Base-by-base conservation (phyloP, 139 green algal genomes). In the Yamagishiella unicocca region DNA sequence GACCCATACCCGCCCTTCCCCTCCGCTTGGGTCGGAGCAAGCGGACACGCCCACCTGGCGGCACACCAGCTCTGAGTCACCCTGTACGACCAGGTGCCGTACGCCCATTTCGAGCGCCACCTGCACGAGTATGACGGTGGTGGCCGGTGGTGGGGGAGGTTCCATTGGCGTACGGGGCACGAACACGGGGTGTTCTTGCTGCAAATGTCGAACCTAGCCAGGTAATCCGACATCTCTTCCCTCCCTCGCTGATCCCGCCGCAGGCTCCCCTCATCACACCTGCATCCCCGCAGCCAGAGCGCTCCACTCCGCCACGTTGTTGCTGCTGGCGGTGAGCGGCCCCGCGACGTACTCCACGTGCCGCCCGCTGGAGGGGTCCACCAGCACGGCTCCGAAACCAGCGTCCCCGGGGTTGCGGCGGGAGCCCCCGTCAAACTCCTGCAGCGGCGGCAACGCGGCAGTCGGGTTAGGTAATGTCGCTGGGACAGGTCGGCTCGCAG, bases 311-410 rank as follows among this genome's bases (percentile, higher is more conserved):
- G 74, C 46, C 74, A 82, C 50, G 74, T 82, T 82, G 74, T 67
- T 68, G 7, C 37, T 82, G n/a, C 37, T 42, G 46, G 50, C 53
- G 31, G n/a, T 7, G 50, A 82, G 74, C 46, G 74, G 74, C 74
- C 74, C 74, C n/a, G 74, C 74, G 31, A 82, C 74, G 74, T 82
- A 82, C 45, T 82, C 74, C 50, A 82, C 24, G 50, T 82, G 74
- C 74, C 45, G 74, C 74, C 74, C 74, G 31, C 8, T 82, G 45
- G 10, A 31, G 40, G 7, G 14, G 5, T 82, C 74, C n/a, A 82
- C 74, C 46, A 82, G 54, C 74, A 82, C 45, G 8, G 46, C 46
- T 12, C 74, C 74, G 46, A 82, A 82, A 68, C 74, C 74, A 8
- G 74, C 74, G 9, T 46, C 21, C 5, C 74, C 74, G 31, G 74